phyloP scores from a whole-genome alignment of 345 rosid genomes.

The Microthlaspi erraticum region DNA sequence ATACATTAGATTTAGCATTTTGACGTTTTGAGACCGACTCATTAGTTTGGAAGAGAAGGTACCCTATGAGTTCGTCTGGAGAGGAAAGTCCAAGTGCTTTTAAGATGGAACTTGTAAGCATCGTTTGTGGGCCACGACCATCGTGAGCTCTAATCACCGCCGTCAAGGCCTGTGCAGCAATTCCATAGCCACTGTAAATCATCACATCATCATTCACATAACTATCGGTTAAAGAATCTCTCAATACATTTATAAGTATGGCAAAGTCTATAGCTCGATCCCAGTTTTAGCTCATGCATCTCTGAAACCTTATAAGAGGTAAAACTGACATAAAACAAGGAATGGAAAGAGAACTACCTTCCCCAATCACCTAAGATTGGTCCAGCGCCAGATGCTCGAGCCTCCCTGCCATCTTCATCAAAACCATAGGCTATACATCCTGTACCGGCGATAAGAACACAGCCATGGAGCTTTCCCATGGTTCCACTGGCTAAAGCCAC shows the following conservation, averaged over 20 bases:
- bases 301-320: neutral
- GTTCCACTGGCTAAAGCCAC: constrained; percentile 97
- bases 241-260: neutral
- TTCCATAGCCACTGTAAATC: constrained; percentile 71
- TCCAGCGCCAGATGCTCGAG: constrained; percentile 94
- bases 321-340: neutral
- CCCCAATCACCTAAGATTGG: constrained; percentile 98
- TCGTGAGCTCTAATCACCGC: constrained; percentile 90
- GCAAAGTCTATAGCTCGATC: constrained; percentile 15
- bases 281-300: constrained; percentile 10
- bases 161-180: constrained; percentile 91
- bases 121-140: constrained; percentile 88
- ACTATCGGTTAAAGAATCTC: neutral
- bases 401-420: constrained; percentile 88
- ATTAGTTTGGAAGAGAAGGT: constrained; percentile 27
- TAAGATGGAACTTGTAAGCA: constrained; percentile 68
- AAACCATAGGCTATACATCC: constrained; percentile 93
- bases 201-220: constrained; percentile 25
- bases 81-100: constrained; percentile 73
- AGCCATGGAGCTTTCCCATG: constrained; percentile 92
- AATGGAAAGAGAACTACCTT: constrained; percentile 52
- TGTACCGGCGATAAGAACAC: constrained; percentile 95
- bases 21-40: neutral
- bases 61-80: constrained; percentile 64
- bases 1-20: constrained; percentile 17